These are phyloP conservation scores for Coniochaeta sp. DNA, from an alignment of 2,329 filamentous ascomycete genomes.

Conservation along the genomic window DNA sequence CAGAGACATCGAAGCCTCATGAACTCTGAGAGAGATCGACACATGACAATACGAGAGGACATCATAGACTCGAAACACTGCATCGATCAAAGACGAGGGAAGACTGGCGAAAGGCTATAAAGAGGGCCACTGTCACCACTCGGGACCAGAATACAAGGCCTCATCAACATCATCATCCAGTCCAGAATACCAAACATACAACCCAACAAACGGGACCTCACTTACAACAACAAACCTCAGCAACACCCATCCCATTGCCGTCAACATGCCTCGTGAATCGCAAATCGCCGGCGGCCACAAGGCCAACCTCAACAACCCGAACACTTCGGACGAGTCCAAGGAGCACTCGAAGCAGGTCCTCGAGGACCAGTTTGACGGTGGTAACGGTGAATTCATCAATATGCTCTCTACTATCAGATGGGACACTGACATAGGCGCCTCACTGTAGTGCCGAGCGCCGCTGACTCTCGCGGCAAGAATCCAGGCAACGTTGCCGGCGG, in stretches of 20 bases:
- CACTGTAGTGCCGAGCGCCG: constrained; percentile 20
- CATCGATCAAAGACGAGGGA: too few species aligned
- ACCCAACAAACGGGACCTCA: not conserved
- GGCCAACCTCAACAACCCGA: constrained; percentile 50
- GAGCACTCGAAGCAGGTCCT: constrained; percentile 46
- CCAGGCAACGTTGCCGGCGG: constrained; percentile 45
- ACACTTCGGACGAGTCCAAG: constrained; percentile 48
- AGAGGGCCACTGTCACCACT: too few species aligned
- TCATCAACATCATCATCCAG: too few species aligned
- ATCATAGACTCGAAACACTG: too few species aligned
- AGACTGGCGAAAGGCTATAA: too few species aligned
- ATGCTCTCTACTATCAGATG: not conserved
- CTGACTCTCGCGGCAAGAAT: constrained; percentile 36
- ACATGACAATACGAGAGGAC: too few species aligned
- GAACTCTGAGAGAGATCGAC: too few species aligned
- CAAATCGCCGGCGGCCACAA: constrained; percentile 52
- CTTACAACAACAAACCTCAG: not conserved
- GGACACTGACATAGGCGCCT: not conserved
- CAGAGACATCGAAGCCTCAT: too few species aligned
- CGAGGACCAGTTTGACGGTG: constrained; percentile 39
- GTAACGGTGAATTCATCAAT: constrained; percentile 22
- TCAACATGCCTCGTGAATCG: constrained; percentile 40
- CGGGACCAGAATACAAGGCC: too few species aligned
- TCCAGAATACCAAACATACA: not conserved
- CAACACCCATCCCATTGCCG: constrained; percentile 2